Conservation (phyloP, 1,284 basidiomycete species). For the Ustilago curta region DNA sequence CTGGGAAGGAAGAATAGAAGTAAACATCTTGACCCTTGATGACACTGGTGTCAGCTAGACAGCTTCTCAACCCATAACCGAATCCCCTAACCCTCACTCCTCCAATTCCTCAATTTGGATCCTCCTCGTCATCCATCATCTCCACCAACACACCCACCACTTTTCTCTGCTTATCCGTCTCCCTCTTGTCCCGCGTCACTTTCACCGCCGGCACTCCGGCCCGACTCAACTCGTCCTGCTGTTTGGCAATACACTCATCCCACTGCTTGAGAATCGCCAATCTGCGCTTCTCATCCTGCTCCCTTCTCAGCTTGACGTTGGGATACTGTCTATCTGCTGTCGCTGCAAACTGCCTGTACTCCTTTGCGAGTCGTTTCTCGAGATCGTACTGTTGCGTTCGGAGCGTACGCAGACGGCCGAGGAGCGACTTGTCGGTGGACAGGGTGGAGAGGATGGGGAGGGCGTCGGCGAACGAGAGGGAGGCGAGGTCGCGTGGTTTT, state of each 20-base stretch:
- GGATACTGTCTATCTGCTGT: constrained; percentile 32
- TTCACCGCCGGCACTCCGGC: constrained; percentile 21
- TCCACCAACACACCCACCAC: constrained; percentile 28
- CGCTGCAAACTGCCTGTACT: constrained; percentile 19
- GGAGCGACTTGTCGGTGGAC: constrained; percentile 19
- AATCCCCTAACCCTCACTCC: no score
- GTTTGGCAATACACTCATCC: constrained; percentile 21
- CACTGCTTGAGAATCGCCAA: constrained; percentile 19
- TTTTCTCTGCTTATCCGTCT: constrained; percentile 27
- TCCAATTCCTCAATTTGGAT: neutral
- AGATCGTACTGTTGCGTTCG: constrained; percentile 26
- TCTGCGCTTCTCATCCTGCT: constrained; percentile 22
- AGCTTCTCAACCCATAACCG: neutral
- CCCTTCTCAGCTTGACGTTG: constrained; percentile 13
- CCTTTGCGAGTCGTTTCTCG: constrained; percentile 28
- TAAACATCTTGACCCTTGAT: neutral
- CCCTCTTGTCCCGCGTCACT: constrained; percentile 11
- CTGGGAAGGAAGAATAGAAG: neutral
- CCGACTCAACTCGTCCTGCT: constrained; percentile 24
- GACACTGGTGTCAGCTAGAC: no score
- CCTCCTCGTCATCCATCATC: constrained; percentile 32
- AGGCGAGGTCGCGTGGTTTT: constrained; percentile 18
- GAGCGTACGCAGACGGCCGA: constrained; percentile 15
- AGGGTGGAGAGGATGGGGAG: constrained; percentile 39
- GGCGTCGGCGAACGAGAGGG: constrained; percentile 29